A percentile compares a stretch with the other conserved stretches of the same genome.
Conservation (phyloP, 148 eudicot species). For the Limonium bicolor region DNA sequence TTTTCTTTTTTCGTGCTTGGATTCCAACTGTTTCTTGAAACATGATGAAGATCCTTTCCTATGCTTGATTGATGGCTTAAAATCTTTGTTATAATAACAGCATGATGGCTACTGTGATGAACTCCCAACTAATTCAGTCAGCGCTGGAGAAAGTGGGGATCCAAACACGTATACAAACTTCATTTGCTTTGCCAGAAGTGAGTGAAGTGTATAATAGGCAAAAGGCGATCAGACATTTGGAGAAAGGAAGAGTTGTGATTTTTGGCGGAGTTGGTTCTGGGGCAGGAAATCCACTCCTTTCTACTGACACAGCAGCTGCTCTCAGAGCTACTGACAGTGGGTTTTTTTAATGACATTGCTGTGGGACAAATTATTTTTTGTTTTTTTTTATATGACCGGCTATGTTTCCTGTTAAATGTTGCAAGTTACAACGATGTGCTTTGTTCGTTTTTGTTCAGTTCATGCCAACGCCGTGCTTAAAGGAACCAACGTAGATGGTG, state of each 20-base stretch:
- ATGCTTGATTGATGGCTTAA: slow-evolving; percentile 5
- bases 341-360: slow-evolving; percentile 3
- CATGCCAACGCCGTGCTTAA: slow-evolving; percentile 86
- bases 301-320: slow-evolving; percentile 94
- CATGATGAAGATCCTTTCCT: too few species aligned
- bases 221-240: slow-evolving; percentile 74
- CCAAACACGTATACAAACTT: slow-evolving; percentile 78
- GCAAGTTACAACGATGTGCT: neutral
- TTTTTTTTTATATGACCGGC: neutral
- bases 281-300: slow-evolving; percentile 78
- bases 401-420: neutral
- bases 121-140: slow-evolving; percentile 77
- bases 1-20: too few species aligned
- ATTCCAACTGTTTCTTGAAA: too few species aligned
- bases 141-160: slow-evolving; percentile 80
- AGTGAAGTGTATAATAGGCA: slow-evolving; percentile 85
- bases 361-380: neutral
- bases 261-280: slow-evolving; percentile 97
- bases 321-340: slow-evolving; percentile 93
- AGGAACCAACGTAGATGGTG: slow-evolving; percentile 64
- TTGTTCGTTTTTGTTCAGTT: slow-evolving; percentile 37
- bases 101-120: slow-evolving; percentile 98
- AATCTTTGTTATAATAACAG: slow-evolving; percentile 35
- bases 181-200: slow-evolving; percentile 70
- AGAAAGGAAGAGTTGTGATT: slow-evolving; percentile 89